These are phyloP conservation scores for Penicillium sp. DNA, from an alignment of 2,329 filamentous ascomycete species.

Conservation along the genomic window DNA sequence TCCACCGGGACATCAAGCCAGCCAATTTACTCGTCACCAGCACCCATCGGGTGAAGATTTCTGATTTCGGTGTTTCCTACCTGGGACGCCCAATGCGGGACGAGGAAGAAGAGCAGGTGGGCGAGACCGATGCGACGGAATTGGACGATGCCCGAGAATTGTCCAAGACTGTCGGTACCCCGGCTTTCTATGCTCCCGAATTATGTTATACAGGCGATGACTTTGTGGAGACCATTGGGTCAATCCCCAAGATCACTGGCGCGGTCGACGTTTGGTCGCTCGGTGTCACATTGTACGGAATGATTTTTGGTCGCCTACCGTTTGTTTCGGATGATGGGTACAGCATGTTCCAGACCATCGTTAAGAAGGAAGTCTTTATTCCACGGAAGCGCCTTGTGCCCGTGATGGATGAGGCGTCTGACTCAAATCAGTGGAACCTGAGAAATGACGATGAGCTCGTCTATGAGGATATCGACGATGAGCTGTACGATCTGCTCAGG, in stretches of 20 bases:
- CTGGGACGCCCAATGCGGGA: conserved; percentile 81
- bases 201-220: conserved; percentile 79
- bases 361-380: conserved; percentile 84
- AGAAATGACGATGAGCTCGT: conserved; percentile 67
- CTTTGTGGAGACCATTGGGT: conserved; percentile 46
- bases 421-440: conserved; percentile 40
- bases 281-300: conserved; percentile 88
- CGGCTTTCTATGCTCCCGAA: conserved; percentile 94
- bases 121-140: conserved; percentile 74
- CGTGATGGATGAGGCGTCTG: conserved; percentile 42
- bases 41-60: conserved; percentile 87
- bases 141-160: conserved; percentile 89
- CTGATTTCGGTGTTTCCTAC: conserved; percentile 96
- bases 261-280: conserved; percentile 97
- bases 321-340: conserved; percentile 89
- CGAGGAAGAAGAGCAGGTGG: conserved; percentile 66
- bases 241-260: conserved; percentile 65
- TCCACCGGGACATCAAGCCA: conserved; percentile 76
- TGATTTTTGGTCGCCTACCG: conserved; percentile 86
- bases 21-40: conserved; percentile 83
- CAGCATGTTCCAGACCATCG: conserved; percentile 83
- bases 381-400: conserved; percentile 73
- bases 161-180: conserved; percentile 96
- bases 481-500: conserved; percentile 66
- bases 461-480: conserved; percentile 77